These are phyloP conservation scores for Trichoderma arundinaceum DNA, from an alignment of 2,329 filamentous ascomycete species.

Conservation along the genomic window DNA sequence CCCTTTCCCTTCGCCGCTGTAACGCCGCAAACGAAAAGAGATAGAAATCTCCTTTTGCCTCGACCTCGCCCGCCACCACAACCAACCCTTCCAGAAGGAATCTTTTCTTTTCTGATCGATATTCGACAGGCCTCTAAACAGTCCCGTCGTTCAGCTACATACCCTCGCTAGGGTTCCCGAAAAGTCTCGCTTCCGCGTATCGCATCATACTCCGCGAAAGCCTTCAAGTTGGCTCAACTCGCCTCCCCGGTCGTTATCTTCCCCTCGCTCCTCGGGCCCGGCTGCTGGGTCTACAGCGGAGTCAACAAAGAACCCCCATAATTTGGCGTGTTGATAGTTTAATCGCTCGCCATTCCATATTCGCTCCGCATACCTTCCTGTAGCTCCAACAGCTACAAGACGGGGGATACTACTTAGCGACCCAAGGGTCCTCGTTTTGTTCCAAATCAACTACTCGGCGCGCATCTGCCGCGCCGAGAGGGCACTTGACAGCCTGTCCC, in stretches of 20 bases:
- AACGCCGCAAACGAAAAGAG: conserved; percentile 25
- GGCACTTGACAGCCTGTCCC: conserved; percentile 30
- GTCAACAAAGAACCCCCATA: conserved; percentile 98
- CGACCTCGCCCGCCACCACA: not conserved
- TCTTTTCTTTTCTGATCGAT: not conserved
- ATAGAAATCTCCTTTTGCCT: conserved; percentile 15
- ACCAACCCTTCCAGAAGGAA: conserved; percentile 2
- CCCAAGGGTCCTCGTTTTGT: conserved; percentile 40
- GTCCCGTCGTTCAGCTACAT: not conserved
- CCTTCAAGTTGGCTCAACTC: conserved; percentile 94
- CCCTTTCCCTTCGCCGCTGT: conserved; percentile 8
- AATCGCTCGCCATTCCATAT: conserved; percentile 1
- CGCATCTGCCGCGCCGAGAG: conserved; percentile 47
- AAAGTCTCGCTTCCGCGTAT: conserved; percentile 15
- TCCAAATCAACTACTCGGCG: conserved; percentile 43
- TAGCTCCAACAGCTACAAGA: conserved; percentile 17
- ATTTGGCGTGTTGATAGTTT: conserved; percentile 54
- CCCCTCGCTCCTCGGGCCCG: conserved; percentile 88
- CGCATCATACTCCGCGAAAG: conserved; percentile 40
- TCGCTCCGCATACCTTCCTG: conserved; percentile 3
- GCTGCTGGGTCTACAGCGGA: conserved; percentile 93
- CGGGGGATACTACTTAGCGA: not conserved
- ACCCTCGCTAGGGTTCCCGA: conserved; percentile 1
- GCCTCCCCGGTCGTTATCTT: conserved; percentile 72
- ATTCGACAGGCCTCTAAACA: conserved; percentile 1